Conservation (phyloP, 2,329 filamentous ascomycete species). For the Penicillium palitans region DNA sequence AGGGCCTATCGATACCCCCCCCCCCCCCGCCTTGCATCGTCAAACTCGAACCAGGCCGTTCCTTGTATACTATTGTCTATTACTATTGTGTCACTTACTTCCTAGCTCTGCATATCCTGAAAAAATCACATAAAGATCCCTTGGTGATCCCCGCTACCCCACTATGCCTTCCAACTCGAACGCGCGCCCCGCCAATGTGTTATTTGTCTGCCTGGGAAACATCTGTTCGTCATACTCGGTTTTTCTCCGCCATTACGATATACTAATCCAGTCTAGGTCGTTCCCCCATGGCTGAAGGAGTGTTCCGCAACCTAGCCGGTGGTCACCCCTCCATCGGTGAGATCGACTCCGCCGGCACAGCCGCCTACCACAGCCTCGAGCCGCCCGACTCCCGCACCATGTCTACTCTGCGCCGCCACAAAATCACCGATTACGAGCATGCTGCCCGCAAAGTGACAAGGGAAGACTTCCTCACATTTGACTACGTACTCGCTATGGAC, state of each 20-base stretch:
- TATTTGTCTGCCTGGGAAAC: slow-evolving; percentile 96
- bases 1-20: slow-evolving; percentile 14
- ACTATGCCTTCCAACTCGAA: slow-evolving; percentile 27
- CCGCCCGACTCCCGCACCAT: slow-evolving; percentile 81
- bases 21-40: slow-evolving; percentile 4
- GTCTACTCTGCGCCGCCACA: slow-evolving; percentile 70
- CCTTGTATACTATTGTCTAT: not conserved
- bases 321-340: slow-evolving; percentile 60
- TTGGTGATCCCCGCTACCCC: not conserved
- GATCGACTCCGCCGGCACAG: slow-evolving; percentile 89
- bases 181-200: slow-evolving; percentile 60
- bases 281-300: slow-evolving; percentile 94
- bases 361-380: slow-evolving; percentile 78
- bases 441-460: slow-evolving; percentile 69
- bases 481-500: slow-evolving; percentile 97
- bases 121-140: not conserved
- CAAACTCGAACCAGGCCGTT: not conserved
- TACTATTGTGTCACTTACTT: not conserved
- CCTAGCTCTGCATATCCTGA: not conserved
- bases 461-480: slow-evolving; percentile 78
- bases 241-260: not conserved
- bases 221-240: slow-evolving; percentile 63
- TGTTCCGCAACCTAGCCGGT: slow-evolving; percentile 72
- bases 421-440: slow-evolving; percentile 76
- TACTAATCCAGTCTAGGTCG: slow-evolving; percentile 48